Percentiles rank a stretch among this genome's conserved stretches.
Conservation (phyloP, 306 rosid species). For the Cucumis hystrix region DNA sequence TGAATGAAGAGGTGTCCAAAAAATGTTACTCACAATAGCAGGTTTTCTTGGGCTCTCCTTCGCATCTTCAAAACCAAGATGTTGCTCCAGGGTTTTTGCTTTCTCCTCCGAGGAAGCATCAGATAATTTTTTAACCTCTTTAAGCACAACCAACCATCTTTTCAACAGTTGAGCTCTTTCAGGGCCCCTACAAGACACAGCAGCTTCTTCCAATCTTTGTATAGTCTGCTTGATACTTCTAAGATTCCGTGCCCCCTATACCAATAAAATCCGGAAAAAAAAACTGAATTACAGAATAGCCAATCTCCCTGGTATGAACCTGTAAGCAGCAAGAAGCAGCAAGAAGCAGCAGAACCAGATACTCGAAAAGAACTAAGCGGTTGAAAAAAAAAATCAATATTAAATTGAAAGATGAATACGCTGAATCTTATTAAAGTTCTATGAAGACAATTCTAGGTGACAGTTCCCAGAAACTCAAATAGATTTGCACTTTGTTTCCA, state of each 20-base stretch:
- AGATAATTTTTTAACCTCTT: conserved; percentile 50
- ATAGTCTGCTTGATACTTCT: conserved; percentile 55
- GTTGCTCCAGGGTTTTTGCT: conserved; percentile 41
- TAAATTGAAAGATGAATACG: not conserved
- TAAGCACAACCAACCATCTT: conserved; percentile 78
- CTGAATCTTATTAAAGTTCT: not conserved
- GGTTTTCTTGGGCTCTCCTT: conserved; percentile 52
- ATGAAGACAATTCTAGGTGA: not conserved
- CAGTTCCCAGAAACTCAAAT: not conserved
- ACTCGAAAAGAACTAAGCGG: not conserved
- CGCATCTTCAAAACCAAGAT: conserved; percentile 39
- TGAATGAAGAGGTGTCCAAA: not conserved
- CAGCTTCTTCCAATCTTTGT: conserved; percentile 83
- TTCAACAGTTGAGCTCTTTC: conserved; percentile 69
- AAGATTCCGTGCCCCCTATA: conserved; percentile 54
- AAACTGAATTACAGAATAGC: not conserved
- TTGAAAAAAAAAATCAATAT: not conserved
- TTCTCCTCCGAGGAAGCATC: conserved; percentile 35
- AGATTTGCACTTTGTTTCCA: not conserved
- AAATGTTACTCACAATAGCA: conserved; percentile 34
- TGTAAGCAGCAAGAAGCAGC: not conserved
- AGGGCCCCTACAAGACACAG: conserved; percentile 52
- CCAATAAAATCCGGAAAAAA: not conserved
- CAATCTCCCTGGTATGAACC: not conserved
- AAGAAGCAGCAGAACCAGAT: not conserved